Evolutionary conservation across 1,139 yeast species (phyloP), one percentile per base, ranked within the genome.

Genomic region (Wickerhamomyces sp.): DNA sequence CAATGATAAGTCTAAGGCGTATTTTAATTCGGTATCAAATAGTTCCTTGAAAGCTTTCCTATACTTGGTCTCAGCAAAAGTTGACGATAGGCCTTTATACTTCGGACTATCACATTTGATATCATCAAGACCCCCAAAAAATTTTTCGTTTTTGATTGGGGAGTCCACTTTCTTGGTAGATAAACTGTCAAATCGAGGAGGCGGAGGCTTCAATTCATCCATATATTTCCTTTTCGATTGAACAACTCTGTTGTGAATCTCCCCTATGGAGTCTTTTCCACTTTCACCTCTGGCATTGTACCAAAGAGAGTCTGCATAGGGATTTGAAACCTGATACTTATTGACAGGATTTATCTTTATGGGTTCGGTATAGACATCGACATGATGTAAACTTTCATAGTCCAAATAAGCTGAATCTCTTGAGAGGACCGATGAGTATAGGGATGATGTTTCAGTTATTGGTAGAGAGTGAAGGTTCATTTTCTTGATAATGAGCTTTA

Each of bases 231-330:
- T 45, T 34, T 49, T 47, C 6, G 34, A 39, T 37, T 35, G 32
- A 10, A 18, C 34, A 2, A 44, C 54, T 31, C 57, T 38, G 30
- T 49, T 48, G 35, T 49, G 55, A 26, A 60, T 58, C 27, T 45
- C 51, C 10, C 49, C 48, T 11, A 62, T 54, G 7, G 61, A 52
- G 10, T 47, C 43, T 18, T 46, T 41, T 1, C 61, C 61, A 36
- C 45, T 53, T 43, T 61, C 61, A 8, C 64, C 63, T n/a, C 53
- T 46, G 8, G 59, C 49, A 14, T 53, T 48, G 33, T 50, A 50
- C 67, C 67, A 63, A 27, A 63, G 44, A 0, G 67, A 61, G 29
- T 51, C 44, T 0, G 66, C 56, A 46, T 63, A 63, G 0, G 67
- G 67, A 40, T 63, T 63, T 1, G 26, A 44, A 27, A 38, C 51